Evolutionary conservation across 805 yeast species (phyloP).

Genomic region (Candida ascalaphidarum): DNA sequence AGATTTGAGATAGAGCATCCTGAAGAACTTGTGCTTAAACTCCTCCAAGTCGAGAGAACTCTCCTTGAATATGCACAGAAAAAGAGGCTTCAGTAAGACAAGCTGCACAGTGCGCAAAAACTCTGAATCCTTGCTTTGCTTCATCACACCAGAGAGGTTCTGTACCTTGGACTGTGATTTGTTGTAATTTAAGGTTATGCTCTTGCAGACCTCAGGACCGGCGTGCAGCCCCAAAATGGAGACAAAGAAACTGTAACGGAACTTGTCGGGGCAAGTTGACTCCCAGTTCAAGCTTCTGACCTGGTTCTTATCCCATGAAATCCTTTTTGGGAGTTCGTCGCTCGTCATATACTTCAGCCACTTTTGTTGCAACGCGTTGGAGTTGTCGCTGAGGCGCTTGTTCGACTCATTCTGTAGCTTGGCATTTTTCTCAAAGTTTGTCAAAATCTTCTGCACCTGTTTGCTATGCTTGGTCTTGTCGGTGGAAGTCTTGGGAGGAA

Average conservation of each 20-base stretch:
- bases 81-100: constrained; percentile 22
- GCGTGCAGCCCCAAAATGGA: constrained; percentile 12
- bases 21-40: constrained; percentile 17
- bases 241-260: constrained; percentile 19
- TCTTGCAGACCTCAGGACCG: constrained; percentile 8
- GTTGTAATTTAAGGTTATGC: constrained; percentile 10
- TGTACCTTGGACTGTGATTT: constrained; percentile 13
- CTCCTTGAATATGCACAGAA: constrained; percentile 9
- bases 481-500: constrained; percentile 52
- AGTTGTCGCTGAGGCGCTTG: constrained; percentile 9
- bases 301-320: constrained; percentile 17
- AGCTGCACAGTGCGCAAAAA: constrained; percentile 17
- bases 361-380: constrained; percentile 13
- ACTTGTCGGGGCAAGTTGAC: constrained; percentile 17
- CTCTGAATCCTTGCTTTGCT: constrained; percentile 22
- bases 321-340: constrained; percentile 13
- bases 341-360: constrained; percentile 18
- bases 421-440: constrained; percentile 25
- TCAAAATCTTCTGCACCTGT: constrained; percentile 40
- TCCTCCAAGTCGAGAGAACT: constrained; percentile 4
- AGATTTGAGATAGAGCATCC: constrained; percentile 28
- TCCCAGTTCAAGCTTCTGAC: constrained; percentile 31
- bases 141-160: constrained; percentile 18
- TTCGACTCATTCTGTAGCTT: constrained; percentile 15
- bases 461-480: constrained; percentile 51